Evolutionary conservation across 139 green algal genomes (phyloP).

Genomic region (Coccomyxa sp.): DNA sequence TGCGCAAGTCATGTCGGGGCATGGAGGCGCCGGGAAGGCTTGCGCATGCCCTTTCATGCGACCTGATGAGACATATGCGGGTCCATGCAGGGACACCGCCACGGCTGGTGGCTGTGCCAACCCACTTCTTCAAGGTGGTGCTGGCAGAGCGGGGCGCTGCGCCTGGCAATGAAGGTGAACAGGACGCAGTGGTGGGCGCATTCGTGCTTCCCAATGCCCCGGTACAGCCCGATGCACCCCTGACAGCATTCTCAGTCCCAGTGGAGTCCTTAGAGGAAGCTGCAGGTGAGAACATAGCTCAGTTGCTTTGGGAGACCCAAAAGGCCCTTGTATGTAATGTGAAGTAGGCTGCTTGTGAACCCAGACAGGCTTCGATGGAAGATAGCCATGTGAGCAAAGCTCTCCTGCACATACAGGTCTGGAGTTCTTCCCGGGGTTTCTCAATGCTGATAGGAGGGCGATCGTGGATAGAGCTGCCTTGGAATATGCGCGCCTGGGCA

Average conservation of each 20-base stretch:
- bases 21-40: too few species aligned
- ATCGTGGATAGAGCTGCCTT: constrained; percentile 54
- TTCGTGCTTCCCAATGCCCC: constrained; percentile 84
- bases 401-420: constrained; percentile 31
- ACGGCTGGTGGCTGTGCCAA: constrained; percentile 79
- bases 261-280: constrained; percentile 68
- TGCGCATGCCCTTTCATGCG: too few species aligned
- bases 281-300: too few species aligned
- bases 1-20: too few species aligned
- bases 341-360: background rate
- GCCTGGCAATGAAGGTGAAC: background rate
- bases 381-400: background rate
- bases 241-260: constrained; percentile 73
- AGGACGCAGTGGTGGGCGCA: constrained; percentile 42
- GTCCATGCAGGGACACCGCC: constrained; percentile 57
- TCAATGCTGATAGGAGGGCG: constrained; percentile 35
- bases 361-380: background rate
- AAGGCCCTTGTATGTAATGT: background rate
- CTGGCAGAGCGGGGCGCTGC: constrained; percentile 14
- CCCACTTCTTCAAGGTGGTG: constrained; percentile 91
- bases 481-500: constrained; percentile 41
- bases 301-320: background rate
- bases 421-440: constrained; percentile 58
- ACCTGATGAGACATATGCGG: too few species aligned
- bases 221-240: constrained; percentile 61